Conservation (phyloP, 139 green algal species). For the Protoeuglena noctilucae region DNA sequence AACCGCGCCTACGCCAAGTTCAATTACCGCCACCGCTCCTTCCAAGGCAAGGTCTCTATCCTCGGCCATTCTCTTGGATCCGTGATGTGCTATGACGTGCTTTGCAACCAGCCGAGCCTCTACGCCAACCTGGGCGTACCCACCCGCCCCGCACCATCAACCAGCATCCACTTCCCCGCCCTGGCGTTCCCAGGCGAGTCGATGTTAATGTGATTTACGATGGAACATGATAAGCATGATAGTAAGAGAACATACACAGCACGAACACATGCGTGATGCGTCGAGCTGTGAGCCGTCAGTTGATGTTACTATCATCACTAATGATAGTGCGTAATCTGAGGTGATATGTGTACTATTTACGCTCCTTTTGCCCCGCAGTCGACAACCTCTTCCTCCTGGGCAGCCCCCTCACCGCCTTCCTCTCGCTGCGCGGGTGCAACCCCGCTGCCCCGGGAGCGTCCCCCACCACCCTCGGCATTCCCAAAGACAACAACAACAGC, state of each 20-base stretch:
- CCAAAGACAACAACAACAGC: too few relatives aligned
- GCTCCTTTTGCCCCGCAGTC: conserved; percentile 24
- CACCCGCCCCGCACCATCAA: too few relatives aligned
- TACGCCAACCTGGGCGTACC: neutral
- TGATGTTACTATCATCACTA: neutral
- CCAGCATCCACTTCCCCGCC: neutral
- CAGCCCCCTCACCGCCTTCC: conserved; percentile 52
- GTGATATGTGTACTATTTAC: too few relatives aligned
- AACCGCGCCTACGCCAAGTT: conserved; percentile 39
- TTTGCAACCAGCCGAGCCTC: conserved; percentile 37
- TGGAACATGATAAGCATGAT: conserved; percentile 5
- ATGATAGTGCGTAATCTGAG: neutral
- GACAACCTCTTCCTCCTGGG: conserved; percentile 45
- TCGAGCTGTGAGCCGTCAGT: neutral
- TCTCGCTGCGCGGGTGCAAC: conserved; percentile 38
- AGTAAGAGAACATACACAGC: conserved; percentile 4
- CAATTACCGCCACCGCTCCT: conserved; percentile 27
- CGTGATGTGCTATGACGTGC: conserved; percentile 51
- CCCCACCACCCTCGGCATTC: too few relatives aligned
- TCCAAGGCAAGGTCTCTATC: conserved; percentile 35
- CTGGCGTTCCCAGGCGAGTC: neutral
- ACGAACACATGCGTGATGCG: too few relatives aligned
- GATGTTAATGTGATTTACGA: neutral
- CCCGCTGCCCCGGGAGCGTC: neutral
- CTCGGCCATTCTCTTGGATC: conserved; percentile 47